Conservation (phyloP, 1,139 yeast genomes). For the Lodderomyces pseudojiufengensis region DNA sequence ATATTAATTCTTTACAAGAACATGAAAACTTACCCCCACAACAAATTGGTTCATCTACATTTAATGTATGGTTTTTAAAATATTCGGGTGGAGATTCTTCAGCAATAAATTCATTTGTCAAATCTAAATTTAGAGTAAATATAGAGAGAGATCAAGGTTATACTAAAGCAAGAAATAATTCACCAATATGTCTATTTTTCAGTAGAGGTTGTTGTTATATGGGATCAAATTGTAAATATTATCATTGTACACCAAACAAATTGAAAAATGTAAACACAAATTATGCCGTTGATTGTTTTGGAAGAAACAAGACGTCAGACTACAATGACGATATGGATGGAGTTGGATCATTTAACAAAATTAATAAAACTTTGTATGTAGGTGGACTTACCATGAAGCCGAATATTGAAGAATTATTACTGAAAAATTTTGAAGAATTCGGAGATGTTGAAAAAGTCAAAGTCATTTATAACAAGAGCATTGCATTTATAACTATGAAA, state of each 20-base stretch:
- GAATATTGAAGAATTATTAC: conserved; percentile 26
- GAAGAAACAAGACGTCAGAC: conserved; percentile 78
- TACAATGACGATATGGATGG: conserved; percentile 95
- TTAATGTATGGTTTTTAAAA: conserved; percentile 83
- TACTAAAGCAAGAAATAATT: conserved; percentile 57
- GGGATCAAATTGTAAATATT: conserved; percentile 71
- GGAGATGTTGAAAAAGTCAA: conserved; percentile 74
- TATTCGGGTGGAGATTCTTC: conserved; percentile 75
- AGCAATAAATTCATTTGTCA: conserved; percentile 20
- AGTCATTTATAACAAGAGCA: conserved; percentile 57
- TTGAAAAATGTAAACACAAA: conserved; percentile 51
- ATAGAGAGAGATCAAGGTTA: conserved; percentile 66
- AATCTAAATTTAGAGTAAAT: conserved; percentile 50
- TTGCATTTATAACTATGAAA: conserved; percentile 76
- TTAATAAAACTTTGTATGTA: conserved; percentile 72
- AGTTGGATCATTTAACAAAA: conserved; percentile 73
- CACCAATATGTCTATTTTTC: conserved; percentile 72
- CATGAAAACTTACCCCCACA: conserved; percentile 59
- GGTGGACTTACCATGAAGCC: conserved; percentile 54
- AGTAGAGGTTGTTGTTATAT: conserved; percentile 84
- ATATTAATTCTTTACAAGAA: conserved; percentile 57
- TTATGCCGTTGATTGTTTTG: conserved; percentile 75
- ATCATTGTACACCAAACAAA: conserved; percentile 69
- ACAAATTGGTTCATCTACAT: conserved; percentile 68
- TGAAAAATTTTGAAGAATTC: conserved; percentile 62